phyloP scores from a whole-genome alignment of 306 rosid genomes.

The Lathyrus sativus region DNA sequence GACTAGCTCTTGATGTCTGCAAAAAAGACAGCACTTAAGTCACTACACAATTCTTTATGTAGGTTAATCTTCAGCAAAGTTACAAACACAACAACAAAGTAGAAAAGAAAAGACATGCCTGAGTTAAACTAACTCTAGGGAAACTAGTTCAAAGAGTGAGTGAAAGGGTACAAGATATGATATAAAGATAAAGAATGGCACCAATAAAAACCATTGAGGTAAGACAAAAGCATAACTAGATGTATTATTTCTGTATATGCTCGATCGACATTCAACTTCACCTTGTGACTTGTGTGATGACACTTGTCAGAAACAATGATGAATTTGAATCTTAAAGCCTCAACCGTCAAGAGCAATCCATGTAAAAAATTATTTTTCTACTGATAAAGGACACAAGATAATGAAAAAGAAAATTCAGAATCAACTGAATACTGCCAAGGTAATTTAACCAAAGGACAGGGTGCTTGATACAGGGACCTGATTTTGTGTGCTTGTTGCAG shows the following conservation, averaged over 20 bases:
- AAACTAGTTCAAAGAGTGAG: conserved; percentile 1
- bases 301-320: conserved; percentile 31
- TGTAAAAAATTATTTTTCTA: conserved; percentile 13
- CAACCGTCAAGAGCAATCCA: conserved; percentile 34
- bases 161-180: conserved; percentile 6
- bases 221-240: conserved; percentile 1
- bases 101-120: conserved; percentile 6
- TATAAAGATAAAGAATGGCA: conserved; percentile 8
- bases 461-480: conserved; percentile 55
- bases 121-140: conserved; percentile 1
- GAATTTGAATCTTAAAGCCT: conserved; percentile 34
- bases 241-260: conserved; percentile 9
- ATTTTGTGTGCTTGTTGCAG: conserved; percentile 62
- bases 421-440: conserved; percentile 5
- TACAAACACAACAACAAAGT: not conserved
- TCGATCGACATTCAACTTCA: conserved; percentile 25
- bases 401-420: conserved; percentile 9
- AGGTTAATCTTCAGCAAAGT: conserved; percentile 9
- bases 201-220: conserved; percentile 30
- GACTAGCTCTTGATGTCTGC: conserved; percentile 81
- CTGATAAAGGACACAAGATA: conserved; percentile 13
- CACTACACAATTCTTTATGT: conserved; percentile 26
- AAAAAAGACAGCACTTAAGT: conserved; percentile 27
- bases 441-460: conserved; percentile 23
- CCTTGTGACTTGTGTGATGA: conserved; percentile 24